Conservation (phyloP, 257 asterid species). For the Solanum chiquidenum region DNA sequence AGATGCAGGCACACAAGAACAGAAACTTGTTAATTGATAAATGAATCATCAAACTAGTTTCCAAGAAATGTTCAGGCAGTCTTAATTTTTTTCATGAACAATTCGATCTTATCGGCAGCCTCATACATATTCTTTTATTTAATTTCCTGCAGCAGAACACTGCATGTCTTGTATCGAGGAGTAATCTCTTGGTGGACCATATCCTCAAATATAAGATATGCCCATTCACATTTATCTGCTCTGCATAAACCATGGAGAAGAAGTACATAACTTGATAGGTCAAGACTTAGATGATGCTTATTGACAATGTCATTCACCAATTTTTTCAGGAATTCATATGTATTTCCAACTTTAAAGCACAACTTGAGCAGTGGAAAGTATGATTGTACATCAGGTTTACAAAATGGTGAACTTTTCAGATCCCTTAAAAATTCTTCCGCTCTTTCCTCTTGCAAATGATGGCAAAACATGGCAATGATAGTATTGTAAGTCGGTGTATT, state of each 20-base stretch:
- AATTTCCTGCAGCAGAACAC: slow-evolving; percentile 50
- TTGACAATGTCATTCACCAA: slow-evolving; percentile 45
- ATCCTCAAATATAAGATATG: slow-evolving; percentile 45
- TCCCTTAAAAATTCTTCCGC: slow-evolving; percentile 41
- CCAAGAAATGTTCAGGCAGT: slow-evolving; percentile 16
- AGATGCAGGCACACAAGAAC: neutral
- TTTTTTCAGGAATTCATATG: slow-evolving; percentile 12
- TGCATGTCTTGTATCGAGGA: slow-evolving; percentile 72
- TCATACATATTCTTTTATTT: slow-evolving; percentile 45
- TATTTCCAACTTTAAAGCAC: slow-evolving; percentile 30
- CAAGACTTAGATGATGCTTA: slow-evolving; percentile 57
- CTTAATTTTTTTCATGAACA: slow-evolving; percentile 57
- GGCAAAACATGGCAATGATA: slow-evolving; percentile 77
- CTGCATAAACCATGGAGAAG: slow-evolving; percentile 74
- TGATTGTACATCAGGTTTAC: slow-evolving; percentile 77
- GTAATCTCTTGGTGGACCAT: slow-evolving; percentile 52
- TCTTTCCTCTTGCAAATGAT: slow-evolving; percentile 32
- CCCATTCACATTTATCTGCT: slow-evolving; percentile 41
- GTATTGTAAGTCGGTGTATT: slow-evolving; percentile 73
- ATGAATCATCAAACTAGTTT: neutral
- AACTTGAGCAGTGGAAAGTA: slow-evolving; percentile 56
- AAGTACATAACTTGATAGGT: slow-evolving; percentile 64
- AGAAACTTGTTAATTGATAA: neutral
- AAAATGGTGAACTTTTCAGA: slow-evolving; percentile 42
- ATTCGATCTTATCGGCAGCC: slow-evolving; percentile 46